phyloP scores from a whole-genome alignment of 192 early-diverging fungal species.

The Coemansia sp. region DNA sequence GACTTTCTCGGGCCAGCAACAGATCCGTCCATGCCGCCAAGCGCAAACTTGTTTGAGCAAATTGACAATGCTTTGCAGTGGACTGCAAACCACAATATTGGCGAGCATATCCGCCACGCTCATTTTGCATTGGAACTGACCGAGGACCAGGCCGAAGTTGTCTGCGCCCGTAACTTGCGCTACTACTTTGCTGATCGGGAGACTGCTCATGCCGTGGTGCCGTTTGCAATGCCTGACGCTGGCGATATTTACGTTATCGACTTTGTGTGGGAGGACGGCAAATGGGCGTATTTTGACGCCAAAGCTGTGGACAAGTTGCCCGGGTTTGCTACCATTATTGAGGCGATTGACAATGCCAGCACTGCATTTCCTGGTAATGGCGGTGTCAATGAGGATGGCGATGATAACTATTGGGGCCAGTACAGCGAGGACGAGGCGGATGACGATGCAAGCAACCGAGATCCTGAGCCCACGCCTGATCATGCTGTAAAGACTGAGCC shows the following conservation, averaged over 20 bases:
- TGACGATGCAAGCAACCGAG: constrained; percentile 3
- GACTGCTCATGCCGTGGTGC: constrained; percentile 20
- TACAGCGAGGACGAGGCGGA: constrained; percentile 10
- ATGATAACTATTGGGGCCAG: constrained; percentile 40
- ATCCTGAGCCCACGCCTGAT: background rate
- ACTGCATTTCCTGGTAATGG: background rate
- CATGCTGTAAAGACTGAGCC: background rate
- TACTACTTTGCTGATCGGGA: constrained; percentile 8
- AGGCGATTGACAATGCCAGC: background rate
- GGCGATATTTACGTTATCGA: constrained; percentile 12
- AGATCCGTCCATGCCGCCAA: background rate
- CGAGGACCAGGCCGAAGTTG: constrained; percentile 33
- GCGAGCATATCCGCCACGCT: constrained; percentile 29
- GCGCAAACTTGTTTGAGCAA: constrained; percentile 9
- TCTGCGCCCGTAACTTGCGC: constrained; percentile 16
- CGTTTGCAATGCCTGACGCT: constrained; percentile 15
- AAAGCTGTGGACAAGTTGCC: background rate
- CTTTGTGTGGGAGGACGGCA: constrained; percentile 19
- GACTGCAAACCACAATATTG: constrained; percentile 9
- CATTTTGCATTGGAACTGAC: constrained; percentile 45
- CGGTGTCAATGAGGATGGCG: background rate
- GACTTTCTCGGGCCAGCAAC: constrained; percentile 41
- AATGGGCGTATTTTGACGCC: constrained; percentile 37
- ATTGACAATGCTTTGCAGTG: constrained; percentile 25
- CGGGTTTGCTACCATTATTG: background rate